phyloP scores from a whole-genome alignment of 225 moss, liverwort and hornwort genomes.

The Neckera pumila region DNA sequence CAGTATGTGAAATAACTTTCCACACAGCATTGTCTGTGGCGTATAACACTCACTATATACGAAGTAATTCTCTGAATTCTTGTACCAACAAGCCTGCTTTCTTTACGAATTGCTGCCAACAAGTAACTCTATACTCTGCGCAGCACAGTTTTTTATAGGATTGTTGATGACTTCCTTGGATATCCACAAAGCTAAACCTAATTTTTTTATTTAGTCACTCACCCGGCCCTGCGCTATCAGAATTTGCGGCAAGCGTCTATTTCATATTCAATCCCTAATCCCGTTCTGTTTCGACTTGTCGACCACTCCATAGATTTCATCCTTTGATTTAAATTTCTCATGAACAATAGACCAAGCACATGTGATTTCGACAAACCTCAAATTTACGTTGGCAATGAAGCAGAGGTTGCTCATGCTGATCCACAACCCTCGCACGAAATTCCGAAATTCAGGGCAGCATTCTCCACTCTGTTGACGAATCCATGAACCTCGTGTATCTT shows the following conservation, averaged over 20 bases:
- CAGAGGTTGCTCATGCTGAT: background rate
- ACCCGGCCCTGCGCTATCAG: background rate
- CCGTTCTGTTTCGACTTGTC: background rate
- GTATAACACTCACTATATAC: background rate
- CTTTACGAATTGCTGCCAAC: background rate
- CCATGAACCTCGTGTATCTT: background rate
- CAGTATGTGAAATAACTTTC: background rate
- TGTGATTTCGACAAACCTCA: conserved; percentile 1
- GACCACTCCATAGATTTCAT: background rate
- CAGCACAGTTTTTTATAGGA: background rate
- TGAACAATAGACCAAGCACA: background rate
- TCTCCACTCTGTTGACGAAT: background rate
- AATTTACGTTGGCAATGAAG: background rate
- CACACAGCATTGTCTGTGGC: background rate
- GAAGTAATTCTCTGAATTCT: background rate
- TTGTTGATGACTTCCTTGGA: background rate
- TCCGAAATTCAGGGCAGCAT: background rate
- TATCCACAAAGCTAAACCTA: background rate
- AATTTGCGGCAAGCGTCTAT: background rate
- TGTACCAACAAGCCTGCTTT: background rate
- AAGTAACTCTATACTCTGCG: background rate
- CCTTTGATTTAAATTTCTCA: background rate
- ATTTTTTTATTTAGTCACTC: background rate
- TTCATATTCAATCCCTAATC: background rate
- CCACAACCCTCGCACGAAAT: background rate